These are phyloP conservation scores for Fraxinus americana DNA, from an alignment of 257 asterid species.

Conservation along the genomic window DNA sequence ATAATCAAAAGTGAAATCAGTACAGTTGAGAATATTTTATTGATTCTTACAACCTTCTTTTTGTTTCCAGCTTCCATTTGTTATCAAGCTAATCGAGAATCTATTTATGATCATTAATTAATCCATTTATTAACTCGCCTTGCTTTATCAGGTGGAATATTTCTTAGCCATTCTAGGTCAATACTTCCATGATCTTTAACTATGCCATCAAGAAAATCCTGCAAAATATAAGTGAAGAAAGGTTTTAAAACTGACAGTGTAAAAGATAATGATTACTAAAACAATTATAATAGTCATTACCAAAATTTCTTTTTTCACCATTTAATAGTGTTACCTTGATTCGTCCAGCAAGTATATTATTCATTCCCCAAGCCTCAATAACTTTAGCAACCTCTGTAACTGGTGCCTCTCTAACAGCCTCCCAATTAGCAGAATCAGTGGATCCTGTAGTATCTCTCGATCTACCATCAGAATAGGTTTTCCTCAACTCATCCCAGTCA, in stretches of 20 bases:
- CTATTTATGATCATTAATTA: neutral
- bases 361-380: slow-evolving; percentile 49
- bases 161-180: slow-evolving; percentile 76
- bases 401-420: slow-evolving; percentile 49
- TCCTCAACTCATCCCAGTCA: slow-evolving; percentile 56
- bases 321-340: slow-evolving; percentile 50
- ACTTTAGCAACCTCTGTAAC: slow-evolving; percentile 30
- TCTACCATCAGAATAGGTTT: slow-evolving; percentile 12
- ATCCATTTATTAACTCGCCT: slow-evolving; percentile 34
- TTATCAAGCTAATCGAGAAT: neutral
- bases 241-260: neutral
- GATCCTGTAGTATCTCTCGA: slow-evolving; percentile 14
- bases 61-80: neutral
- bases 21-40: neutral
- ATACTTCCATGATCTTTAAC: slow-evolving; percentile 47
- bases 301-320: neutral
- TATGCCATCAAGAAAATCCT: slow-evolving; percentile 52
- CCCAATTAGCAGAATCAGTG: slow-evolving; percentile 62
- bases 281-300: neutral
- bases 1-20: neutral
- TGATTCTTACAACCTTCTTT: neutral
- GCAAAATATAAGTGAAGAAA: slow-evolving; percentile 9
- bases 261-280: neutral
- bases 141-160: slow-evolving; percentile 50
- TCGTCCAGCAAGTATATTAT: slow-evolving; percentile 41